Conservation (phyloP, 2,329 filamentous ascomycete genomes). For the Raffaelea ambrosiae region DNA sequence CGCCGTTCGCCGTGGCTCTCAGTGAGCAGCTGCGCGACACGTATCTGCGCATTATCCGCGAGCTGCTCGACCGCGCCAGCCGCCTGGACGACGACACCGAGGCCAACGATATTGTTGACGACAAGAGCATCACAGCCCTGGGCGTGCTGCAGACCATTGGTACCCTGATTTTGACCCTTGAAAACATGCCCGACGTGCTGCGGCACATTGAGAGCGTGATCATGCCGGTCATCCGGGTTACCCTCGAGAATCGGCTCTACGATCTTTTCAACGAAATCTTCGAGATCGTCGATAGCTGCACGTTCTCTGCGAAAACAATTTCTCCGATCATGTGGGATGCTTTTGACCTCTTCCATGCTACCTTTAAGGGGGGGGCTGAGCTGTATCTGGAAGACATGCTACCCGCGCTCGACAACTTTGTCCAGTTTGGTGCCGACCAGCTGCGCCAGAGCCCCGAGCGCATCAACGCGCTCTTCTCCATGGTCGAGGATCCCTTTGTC, state of each 20-base stretch:
- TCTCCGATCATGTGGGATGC: constrained; percentile 98
- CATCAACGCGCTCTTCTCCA: constrained; percentile 78
- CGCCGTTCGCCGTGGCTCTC: constrained; percentile 90
- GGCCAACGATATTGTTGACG: constrained; percentile 87
- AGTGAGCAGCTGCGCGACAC: constrained; percentile 95
- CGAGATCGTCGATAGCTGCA: constrained; percentile 98
- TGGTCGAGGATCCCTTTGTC: constrained; percentile 91
- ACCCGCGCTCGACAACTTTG: constrained; percentile 93
- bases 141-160: constrained; percentile 97
- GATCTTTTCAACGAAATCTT: constrained; percentile 98
- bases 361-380: constrained; percentile 95
- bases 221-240: constrained; percentile 95
- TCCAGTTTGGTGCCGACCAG: constrained; percentile 79
- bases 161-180: constrained; percentile 89
- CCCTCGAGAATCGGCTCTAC: constrained; percentile 95
- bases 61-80: constrained; percentile 81
- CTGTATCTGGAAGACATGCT: constrained; percentile 98
- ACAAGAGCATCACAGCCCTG: constrained; percentile 96
- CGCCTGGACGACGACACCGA: constrained; percentile 68
- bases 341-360: constrained; percentile 92
- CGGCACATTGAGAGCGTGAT: constrained; percentile 90
- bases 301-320: constrained; percentile 92
- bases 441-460: constrained; percentile 79
- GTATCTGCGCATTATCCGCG: constrained; percentile 85
- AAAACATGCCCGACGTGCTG: constrained; percentile 93